Conservation (phyloP, 1,139 yeast genomes). For the Wickerhamiella infanticola region DNA sequence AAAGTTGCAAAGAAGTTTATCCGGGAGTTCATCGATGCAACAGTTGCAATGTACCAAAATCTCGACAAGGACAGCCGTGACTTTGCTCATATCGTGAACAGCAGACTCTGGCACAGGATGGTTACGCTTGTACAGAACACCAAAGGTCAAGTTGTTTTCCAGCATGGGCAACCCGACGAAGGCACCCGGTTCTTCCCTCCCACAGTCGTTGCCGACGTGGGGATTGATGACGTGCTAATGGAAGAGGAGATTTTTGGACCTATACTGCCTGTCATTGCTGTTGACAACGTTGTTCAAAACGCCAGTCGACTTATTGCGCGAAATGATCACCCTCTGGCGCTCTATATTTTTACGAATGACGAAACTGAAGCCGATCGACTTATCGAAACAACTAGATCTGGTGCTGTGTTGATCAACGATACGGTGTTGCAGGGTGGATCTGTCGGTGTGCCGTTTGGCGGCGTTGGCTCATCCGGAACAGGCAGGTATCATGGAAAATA, state of each 20-base stretch:
- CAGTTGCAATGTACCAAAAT: constrained; percentile 35
- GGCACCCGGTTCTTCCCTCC: constrained; percentile 49
- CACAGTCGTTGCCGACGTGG: constrained; percentile 47
- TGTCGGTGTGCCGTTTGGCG: constrained; percentile 77
- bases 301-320: constrained; percentile 35
- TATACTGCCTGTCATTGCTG: constrained; percentile 55
- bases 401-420: constrained; percentile 61
- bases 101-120: constrained; percentile 39
- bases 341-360: constrained; percentile 55
- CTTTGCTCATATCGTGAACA: constrained; percentile 52
- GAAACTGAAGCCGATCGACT: constrained; percentile 38
- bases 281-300: constrained; percentile 31
- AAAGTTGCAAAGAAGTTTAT: constrained; percentile 40
- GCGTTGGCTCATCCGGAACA: constrained; percentile 69
- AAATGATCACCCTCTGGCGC: constrained; percentile 72
- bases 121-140: constrained; percentile 32
- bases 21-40: constrained; percentile 28
- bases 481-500: constrained; percentile 58
- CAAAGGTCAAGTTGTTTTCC: constrained; percentile 46
- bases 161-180: constrained; percentile 28
- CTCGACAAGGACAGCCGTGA: constrained; percentile 22
- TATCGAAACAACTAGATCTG: constrained; percentile 47
- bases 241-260: constrained; percentile 74
- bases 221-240: constrained; percentile 60
- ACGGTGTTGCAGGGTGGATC: constrained; percentile 57